Conservation (phyloP, 2,329 filamentous ascomycete species). For the Zymoseptoria ardabiliae region DNA sequence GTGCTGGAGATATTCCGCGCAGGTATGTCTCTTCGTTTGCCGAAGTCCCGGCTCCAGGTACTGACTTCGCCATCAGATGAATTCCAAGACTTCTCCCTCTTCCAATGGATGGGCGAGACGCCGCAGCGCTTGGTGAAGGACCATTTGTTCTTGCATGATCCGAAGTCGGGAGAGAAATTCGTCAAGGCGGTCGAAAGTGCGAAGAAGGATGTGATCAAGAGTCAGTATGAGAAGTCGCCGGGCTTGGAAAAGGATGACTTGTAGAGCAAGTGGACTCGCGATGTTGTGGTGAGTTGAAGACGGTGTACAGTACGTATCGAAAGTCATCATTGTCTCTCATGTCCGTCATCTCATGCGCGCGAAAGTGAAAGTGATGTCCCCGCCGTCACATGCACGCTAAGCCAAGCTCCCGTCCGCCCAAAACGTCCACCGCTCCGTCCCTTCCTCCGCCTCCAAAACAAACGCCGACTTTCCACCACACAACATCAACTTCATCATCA, state of each 20-base stretch:
- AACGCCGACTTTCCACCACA: neutral
- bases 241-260: neutral
- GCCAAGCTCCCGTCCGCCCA: neutral
- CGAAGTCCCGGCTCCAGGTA: constrained; percentile 49
- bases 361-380: neutral
- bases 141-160: constrained; percentile 50
- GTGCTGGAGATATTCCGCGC: constrained; percentile 63
- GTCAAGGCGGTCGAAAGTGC: constrained; percentile 55
- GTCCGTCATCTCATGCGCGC: too few relatives aligned
- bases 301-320: neutral
- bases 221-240: neutral
- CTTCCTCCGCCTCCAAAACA: neutral
- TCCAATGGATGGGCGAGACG: constrained; percentile 51
- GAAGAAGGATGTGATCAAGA: constrained; percentile 44
- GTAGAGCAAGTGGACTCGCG: neutral
- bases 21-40: constrained; percentile 36
- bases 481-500: neutral
- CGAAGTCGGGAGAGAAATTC: constrained; percentile 55
- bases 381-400: neutral
- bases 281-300: neutral
- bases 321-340: neutral
- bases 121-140: constrained; percentile 34
- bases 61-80: constrained; percentile 44
- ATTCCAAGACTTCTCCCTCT: constrained; percentile 54
- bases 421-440: neutral